Evolutionary conservation across 2,329 filamentous ascomycete genomes (phyloP), one percentile per base, ranked within the genome.

Genomic region (Colletotrichum australisinense): DNA sequence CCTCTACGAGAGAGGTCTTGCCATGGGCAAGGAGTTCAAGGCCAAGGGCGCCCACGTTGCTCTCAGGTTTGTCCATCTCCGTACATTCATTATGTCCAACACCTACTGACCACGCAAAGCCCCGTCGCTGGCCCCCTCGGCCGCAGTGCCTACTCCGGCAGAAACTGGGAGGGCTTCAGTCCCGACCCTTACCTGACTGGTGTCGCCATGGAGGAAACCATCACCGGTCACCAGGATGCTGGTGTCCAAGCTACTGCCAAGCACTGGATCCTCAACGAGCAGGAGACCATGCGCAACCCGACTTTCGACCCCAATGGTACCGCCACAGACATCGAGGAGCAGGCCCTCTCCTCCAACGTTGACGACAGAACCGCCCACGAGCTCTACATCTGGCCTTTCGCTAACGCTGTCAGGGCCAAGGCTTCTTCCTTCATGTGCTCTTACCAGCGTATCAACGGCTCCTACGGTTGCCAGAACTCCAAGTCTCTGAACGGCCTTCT

Each of bases 11-110:
- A 76, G 83, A 65, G 83, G 81, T 24, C 77, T 78, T 68, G 84
- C 84, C 62, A 84, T 87, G 83, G 86, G 84, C 22, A 57, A 79
- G 62, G 94, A 96, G 81, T 91, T 93, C 80, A 90, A 87, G 76
- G 91, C 83, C 75, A 95, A 95, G 84, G 93, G 93, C 70, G 88
- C 93, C 26, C 92, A 95, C 79, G 85, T 95, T 32, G 89, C 91
- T 75, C 86, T 95, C 30, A 78, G 75, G 32, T 38, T 11, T 3
- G 26, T 53, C 9, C 26, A 3, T 53, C 46, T n/a, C 28, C 19
- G 32, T 35, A 4, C 32, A 9, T 8, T 19, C 6, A 4, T 53
- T 9, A 3, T 11, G 16, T 4, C 24, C 2, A 3, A 28, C 12
- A 7, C n/a, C 8, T n/a, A 22, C 19, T 57, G 12, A 26, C 35